Conservation (phyloP, 306 rosid species). For the Sechiopsis laciniata region DNA sequence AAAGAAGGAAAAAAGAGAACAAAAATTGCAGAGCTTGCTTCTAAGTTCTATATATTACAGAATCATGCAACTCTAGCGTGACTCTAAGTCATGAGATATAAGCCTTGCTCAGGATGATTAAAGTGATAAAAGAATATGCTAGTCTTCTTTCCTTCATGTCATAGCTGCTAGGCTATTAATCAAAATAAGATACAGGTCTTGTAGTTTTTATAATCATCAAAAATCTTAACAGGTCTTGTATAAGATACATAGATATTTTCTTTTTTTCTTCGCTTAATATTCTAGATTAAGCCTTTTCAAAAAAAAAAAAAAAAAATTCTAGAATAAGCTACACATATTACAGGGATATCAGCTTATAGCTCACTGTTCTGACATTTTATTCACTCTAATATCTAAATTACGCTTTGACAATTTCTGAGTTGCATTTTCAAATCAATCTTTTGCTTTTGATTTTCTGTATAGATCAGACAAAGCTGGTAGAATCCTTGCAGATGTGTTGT, state of each 20-base stretch:
- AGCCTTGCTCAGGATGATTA: neutral
- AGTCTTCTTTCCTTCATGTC: neutral
- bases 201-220: no score
- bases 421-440: neutral
- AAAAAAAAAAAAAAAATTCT: no score
- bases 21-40: neutral
- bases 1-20: neutral
- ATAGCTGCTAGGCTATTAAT: neutral
- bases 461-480: conserved; percentile 54
- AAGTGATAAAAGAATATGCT: neutral
- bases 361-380: conserved; percentile 4
- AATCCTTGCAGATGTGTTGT: conserved; percentile 42
- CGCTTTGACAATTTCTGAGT: neutral
- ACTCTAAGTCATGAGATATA: neutral
- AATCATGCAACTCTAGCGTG: conserved; percentile 7
- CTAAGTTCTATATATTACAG: neutral
- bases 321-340: neutral
- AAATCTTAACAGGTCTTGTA: neutral
- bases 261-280: neutral
- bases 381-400: neutral
- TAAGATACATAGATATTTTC: neutral
- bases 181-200: neutral
- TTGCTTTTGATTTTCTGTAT: conserved; percentile 13
- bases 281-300: neutral
- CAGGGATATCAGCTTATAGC: neutral